Evolutionary conservation across 2,329 filamentous ascomycete species (phyloP).

Genomic region (Emergomyces orientalis): DNA sequence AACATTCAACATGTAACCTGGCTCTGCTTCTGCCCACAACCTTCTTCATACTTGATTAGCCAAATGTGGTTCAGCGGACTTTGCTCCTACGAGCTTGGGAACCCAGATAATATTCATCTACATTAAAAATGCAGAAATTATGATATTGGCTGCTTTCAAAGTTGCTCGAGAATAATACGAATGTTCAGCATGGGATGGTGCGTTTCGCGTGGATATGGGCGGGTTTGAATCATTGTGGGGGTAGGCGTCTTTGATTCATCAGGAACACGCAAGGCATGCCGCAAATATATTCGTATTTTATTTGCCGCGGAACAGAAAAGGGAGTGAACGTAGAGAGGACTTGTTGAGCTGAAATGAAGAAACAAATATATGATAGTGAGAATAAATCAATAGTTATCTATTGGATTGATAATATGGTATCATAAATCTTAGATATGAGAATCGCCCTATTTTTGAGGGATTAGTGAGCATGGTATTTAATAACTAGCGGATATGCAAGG

Average conservation of each 20-base stretch:
- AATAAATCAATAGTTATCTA: neutral
- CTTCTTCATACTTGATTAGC: too few relatives aligned
- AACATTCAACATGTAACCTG: too few relatives aligned
- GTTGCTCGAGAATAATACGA: neutral
- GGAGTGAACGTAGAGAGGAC: neutral
- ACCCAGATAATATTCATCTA: too few relatives aligned
- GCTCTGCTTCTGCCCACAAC: too few relatives aligned
- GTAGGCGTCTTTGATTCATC: neutral
- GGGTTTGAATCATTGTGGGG: neutral
- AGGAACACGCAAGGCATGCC: neutral
- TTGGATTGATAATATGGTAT: neutral
- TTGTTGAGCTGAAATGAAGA: neutral
- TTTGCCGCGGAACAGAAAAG: neutral
- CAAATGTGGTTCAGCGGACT: too few relatives aligned
- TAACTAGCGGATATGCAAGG: neutral
- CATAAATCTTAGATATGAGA: neutral
- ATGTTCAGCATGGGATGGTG: neutral
- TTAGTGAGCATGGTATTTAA: neutral
- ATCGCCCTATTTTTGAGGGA: neutral
- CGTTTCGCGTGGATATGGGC: neutral
- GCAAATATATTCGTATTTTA: neutral
- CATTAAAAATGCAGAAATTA: too few relatives aligned
- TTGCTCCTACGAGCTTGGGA: too few relatives aligned
- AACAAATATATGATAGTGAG: neutral
- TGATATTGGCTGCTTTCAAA: too few relatives aligned